Evolutionary conservation across 257 asterid genomes (phyloP).

Genomic region (Solanum etuberosum): DNA sequence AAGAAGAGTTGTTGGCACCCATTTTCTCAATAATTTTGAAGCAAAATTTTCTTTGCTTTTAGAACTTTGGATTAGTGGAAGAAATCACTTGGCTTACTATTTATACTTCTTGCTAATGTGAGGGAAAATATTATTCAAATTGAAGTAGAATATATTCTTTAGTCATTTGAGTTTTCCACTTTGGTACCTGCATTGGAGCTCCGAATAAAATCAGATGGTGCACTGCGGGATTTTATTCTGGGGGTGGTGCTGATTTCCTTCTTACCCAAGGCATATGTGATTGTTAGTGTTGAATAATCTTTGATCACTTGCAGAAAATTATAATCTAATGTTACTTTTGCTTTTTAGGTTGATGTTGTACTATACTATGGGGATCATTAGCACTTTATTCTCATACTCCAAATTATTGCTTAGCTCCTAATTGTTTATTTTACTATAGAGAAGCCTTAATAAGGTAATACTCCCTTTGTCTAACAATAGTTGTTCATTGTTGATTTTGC

Average conservation of each 20-base stretch:
- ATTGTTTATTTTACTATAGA: background rate
- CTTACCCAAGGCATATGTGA: too few species aligned
- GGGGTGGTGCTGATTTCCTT: too few species aligned
- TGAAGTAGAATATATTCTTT: background rate
- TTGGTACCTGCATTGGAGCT: background rate
- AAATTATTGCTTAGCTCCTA: background rate
- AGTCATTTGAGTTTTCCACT: background rate
- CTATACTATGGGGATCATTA: background rate
- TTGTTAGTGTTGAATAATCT: background rate
- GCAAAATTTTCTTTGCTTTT: background rate
- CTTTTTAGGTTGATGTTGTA: background rate
- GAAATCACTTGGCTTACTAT: background rate
- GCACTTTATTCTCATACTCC: background rate
- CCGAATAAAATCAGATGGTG: background rate
- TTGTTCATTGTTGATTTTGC: too few species aligned
- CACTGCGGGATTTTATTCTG: too few species aligned
- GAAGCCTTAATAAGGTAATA: background rate
- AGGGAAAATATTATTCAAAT: background rate
- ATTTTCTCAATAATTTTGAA: background rate
- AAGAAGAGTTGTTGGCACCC: conserved; percentile 4
- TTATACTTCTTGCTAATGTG: background rate
- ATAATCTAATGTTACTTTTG: background rate
- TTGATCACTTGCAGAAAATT: background rate
- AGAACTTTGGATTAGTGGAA: background rate
- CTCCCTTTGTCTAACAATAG: too few species aligned